Percentiles rank a stretch among this genome's conserved stretches.
Evolutionary conservation across 306 rosid genomes (phyloP).

Genomic region (Sicyos baderoa): DNA sequence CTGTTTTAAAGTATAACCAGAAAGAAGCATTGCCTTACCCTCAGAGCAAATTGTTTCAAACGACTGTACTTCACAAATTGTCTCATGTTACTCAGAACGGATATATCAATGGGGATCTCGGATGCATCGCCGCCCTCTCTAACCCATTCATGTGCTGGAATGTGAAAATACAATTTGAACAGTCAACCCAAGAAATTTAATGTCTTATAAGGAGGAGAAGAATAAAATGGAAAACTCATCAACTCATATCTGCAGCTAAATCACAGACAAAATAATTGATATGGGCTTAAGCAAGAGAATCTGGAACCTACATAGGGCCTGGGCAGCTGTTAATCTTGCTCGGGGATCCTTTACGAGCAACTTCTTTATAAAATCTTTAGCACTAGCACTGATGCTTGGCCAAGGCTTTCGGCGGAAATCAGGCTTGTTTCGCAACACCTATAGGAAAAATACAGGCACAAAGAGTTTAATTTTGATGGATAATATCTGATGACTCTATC

Average conservation of each 20-base stretch:
- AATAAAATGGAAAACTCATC: neutral
- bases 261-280: neutral
- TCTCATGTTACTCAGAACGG: slow-evolving; percentile 86
- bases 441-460: slow-evolving; percentile 19
- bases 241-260: neutral
- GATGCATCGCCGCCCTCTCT: slow-evolving; percentile 89
- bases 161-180: slow-evolving; percentile 12
- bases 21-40: slow-evolving; percentile 42
- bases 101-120: slow-evolving; percentile 92
- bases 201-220: neutral
- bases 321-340: slow-evolving; percentile 97
- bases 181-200: slow-evolving; percentile 8
- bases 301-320: slow-evolving; percentile 79
- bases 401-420: slow-evolving; percentile 97
- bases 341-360: slow-evolving; percentile 91
- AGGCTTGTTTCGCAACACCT: slow-evolving; percentile 90
- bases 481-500: neutral
- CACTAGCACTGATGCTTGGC: slow-evolving; percentile 68
- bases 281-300: neutral
- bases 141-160: slow-evolving; percentile 96
- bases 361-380: slow-evolving; percentile 91
- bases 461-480: too few relatives aligned
- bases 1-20: slow-evolving; percentile 16
- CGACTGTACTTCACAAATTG: slow-evolving; percentile 88
- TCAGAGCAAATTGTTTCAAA: slow-evolving; percentile 89